Conservation (phyloP, 164 flowering plant genomes). For the Chimonanthus salicifolius region DNA sequence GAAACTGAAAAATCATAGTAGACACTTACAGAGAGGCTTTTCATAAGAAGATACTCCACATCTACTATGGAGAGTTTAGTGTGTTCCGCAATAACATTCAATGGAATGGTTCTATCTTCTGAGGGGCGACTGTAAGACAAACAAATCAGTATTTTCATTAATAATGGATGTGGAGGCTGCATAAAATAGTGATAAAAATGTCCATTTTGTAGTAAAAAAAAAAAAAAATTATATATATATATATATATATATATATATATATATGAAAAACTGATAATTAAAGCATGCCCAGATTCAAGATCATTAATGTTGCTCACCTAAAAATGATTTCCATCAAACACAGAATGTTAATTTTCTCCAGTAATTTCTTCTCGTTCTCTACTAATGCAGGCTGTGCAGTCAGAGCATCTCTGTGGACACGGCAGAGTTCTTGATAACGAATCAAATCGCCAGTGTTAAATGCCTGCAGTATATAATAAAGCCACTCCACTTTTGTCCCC, state of each 20-base stretch:
- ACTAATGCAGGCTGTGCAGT: slow-evolving; percentile 88
- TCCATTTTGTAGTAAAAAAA: not conserved
- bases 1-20: not conserved
- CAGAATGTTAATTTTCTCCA: slow-evolving; percentile 87
- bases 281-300: not conserved
- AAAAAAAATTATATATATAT: no score
- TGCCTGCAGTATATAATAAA: slow-evolving; percentile 80
- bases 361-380: slow-evolving; percentile 78
- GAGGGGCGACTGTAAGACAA: slow-evolving; percentile 68
- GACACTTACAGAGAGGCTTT: slow-evolving; percentile 85
- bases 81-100: slow-evolving; percentile 70
- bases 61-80: slow-evolving; percentile 85
- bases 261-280: not conserved
- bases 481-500: slow-evolving; percentile 89
- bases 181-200: not conserved
- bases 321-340: slow-evolving; percentile 97
- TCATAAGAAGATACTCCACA: slow-evolving; percentile 95
- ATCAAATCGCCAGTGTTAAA: slow-evolving; percentile 85
- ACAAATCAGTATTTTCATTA: not conserved
- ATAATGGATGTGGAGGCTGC: not conserved
- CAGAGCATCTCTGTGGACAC: slow-evolving; percentile 71
- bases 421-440: slow-evolving; percentile 85
- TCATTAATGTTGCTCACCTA: slow-evolving; percentile 41
- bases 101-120: slow-evolving; percentile 91
- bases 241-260: no score